phyloP scores from a whole-genome alignment of 352 stramenopile species.

The Phytophthora megakarya region DNA sequence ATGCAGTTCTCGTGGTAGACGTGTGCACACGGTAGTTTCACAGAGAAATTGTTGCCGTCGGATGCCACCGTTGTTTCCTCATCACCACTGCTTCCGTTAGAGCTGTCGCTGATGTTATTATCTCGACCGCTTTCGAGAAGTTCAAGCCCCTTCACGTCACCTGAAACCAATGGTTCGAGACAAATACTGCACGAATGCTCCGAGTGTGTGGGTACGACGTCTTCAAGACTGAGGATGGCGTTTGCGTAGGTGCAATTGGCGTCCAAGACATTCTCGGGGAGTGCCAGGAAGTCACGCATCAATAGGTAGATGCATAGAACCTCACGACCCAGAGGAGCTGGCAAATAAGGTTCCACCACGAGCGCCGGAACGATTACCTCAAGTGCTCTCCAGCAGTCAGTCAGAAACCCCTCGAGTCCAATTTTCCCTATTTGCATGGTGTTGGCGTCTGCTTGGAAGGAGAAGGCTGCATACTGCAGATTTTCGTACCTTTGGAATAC shows the following conservation, averaged over 20 bases:
- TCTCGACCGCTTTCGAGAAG: constrained; percentile 9
- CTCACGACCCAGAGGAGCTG: constrained; percentile 37
- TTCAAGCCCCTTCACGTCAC: constrained; percentile 27
- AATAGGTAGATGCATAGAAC: constrained; percentile 53
- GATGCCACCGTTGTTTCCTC: background rate
- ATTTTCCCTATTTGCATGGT: constrained; percentile 40
- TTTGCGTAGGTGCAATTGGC: constrained; percentile 61
- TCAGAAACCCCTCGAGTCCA: constrained; percentile 53
- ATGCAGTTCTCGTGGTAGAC: constrained; percentile 72
- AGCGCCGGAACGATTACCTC: constrained; percentile 54
- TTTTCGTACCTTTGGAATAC: constrained; percentile 46
- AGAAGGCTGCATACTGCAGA: constrained; percentile 46
- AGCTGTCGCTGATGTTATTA: background rate
- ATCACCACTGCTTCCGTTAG: background rate
- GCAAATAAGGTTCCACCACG: constrained; percentile 48
- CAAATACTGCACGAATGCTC: constrained; percentile 66
- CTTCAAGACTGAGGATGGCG: constrained; percentile 61
- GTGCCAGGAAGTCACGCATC: constrained; percentile 58
- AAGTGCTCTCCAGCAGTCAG: constrained; percentile 50
- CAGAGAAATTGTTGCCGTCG: constrained; percentile 30
- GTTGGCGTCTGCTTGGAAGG: constrained; percentile 43
- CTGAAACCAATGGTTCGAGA: constrained; percentile 42
- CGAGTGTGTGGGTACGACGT: constrained; percentile 41
- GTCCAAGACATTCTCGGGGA: constrained; percentile 52
- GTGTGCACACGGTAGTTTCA: constrained; percentile 57